Evolutionary conservation across 129 eudicot genomes (phyloP).

Genomic region (Tanacetum coccineum): DNA sequence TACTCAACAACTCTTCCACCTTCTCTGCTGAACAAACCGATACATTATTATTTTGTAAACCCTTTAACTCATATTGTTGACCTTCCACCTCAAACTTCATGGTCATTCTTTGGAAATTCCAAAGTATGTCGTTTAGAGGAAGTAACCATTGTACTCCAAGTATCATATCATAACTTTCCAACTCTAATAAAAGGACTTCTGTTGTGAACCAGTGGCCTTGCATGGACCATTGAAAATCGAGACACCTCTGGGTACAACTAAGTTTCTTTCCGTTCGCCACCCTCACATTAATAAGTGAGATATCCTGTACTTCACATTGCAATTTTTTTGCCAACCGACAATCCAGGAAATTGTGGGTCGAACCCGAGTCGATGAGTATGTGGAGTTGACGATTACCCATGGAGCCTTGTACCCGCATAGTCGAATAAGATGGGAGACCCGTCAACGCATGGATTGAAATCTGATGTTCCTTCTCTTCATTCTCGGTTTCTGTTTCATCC

Average conservation of each 20-base stretch:
- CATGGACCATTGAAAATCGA: neutral
- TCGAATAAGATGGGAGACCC: neutral
- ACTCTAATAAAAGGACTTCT: neutral
- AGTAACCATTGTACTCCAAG: too few relatives aligned
- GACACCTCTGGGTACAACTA: neutral
- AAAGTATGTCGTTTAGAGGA: too few relatives aligned
- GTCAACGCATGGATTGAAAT: slow-evolving; percentile 15
- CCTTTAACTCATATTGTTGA: too few relatives aligned
- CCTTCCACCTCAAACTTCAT: too few relatives aligned
- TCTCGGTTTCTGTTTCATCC: neutral
- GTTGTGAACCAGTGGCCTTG: slow-evolving; percentile 10
- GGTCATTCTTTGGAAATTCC: too few relatives aligned
- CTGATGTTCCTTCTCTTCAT: neutral
- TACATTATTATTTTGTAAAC: neutral
- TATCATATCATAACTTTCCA: neutral
- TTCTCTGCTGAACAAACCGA: neutral
- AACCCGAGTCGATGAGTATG: too few relatives aligned
- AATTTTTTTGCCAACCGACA: neutral
- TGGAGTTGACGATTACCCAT: too few relatives aligned
- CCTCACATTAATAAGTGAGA: neutral
- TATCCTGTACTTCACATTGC: neutral
- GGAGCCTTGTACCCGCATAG: slow-evolving; percentile 3
- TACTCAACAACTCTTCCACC: neutral
- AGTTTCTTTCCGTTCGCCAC: slow-evolving; percentile 18
- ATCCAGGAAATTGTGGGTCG: slow-evolving; percentile 7